Evolutionary conservation across 2,329 filamentous ascomycete species (phyloP).

Genomic region (Neurospora sp.): DNA sequence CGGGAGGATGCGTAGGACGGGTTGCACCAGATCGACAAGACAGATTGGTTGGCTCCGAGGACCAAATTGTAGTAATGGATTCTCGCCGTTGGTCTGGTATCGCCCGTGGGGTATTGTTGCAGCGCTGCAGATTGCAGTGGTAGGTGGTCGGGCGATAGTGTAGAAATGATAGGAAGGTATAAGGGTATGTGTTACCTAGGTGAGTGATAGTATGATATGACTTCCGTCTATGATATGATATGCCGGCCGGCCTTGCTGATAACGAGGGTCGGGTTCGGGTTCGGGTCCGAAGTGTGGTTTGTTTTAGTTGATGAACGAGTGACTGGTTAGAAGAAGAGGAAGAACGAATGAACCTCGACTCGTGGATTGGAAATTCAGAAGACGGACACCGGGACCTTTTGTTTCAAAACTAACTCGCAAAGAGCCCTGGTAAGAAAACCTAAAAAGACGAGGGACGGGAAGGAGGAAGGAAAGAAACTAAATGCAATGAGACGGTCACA

Average conservation of each 20-base stretch:
- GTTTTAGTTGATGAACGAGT: background rate
- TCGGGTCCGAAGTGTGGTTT: background rate
- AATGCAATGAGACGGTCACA: background rate
- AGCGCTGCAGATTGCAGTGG: background rate
- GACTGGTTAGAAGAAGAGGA: background rate
- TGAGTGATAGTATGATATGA: background rate
- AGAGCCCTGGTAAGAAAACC: background rate
- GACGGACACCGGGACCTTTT: background rate
- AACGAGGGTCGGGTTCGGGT: background rate
- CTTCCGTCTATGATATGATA: background rate
- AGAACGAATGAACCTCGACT: background rate
- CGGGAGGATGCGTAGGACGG: background rate
- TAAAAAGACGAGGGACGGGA: background rate
- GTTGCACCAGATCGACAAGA: background rate
- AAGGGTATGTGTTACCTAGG: background rate
- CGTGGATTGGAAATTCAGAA: background rate
- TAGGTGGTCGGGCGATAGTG: background rate
- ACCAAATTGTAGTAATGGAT: background rate
- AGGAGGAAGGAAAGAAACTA: background rate
- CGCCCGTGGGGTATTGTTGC: background rate
- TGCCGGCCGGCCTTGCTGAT: background rate
- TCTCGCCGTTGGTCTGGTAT: background rate
- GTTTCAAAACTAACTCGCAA: background rate
- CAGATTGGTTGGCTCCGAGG: background rate
- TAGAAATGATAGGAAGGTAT: background rate